phyloP scores from a whole-genome alignment of 192 early-diverging fungal species.

The Gonapodya prolifera region DNA sequence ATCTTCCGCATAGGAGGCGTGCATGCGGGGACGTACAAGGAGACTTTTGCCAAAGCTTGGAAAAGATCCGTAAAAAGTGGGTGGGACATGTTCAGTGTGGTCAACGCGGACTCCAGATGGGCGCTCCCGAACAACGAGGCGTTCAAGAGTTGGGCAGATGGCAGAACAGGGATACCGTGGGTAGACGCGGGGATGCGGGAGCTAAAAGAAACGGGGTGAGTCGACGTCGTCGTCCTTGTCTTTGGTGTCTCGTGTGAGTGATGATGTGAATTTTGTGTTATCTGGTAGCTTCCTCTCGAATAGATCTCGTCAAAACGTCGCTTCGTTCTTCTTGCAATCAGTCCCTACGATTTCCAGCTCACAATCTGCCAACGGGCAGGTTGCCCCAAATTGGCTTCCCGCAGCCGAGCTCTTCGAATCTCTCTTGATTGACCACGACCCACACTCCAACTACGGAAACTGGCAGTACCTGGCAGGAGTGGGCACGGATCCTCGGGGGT shows the following conservation, averaged over 20 bases:
- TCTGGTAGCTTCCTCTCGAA: constrained; percentile 23
- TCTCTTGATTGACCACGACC: constrained; percentile 23
- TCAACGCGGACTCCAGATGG: background rate
- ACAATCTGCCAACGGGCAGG: too few relatives aligned
- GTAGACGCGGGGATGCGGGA: constrained; percentile 29
- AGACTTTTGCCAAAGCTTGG: too few relatives aligned
- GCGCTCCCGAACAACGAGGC: constrained; percentile 4
- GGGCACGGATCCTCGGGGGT: constrained; percentile 21
- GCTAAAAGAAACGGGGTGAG: too few relatives aligned
- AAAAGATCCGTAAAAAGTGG: too few relatives aligned
- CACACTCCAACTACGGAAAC: constrained; percentile 28
- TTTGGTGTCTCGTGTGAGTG: too few relatives aligned
- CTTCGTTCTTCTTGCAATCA: constrained; percentile 17
- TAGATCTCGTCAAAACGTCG: constrained; percentile 24
- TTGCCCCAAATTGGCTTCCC: constrained; percentile 17
- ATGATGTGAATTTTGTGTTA: too few relatives aligned
- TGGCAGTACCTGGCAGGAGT: constrained; percentile 32
- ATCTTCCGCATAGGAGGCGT: too few relatives aligned
- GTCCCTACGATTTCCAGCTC: too few relatives aligned
- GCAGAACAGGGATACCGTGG: constrained; percentile 23
- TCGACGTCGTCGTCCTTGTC: too few relatives aligned
- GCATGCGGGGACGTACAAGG: too few relatives aligned
- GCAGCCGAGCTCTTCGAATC: constrained; percentile 27
- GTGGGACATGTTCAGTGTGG: background rate
- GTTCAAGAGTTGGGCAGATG: constrained; percentile 14